Percentiles rank a stretch among this genome's conserved stretches.
These are phyloP conservation scores for Lepidium campestre DNA, from an alignment of 441 rosid genomes.

Conservation along the genomic window DNA sequence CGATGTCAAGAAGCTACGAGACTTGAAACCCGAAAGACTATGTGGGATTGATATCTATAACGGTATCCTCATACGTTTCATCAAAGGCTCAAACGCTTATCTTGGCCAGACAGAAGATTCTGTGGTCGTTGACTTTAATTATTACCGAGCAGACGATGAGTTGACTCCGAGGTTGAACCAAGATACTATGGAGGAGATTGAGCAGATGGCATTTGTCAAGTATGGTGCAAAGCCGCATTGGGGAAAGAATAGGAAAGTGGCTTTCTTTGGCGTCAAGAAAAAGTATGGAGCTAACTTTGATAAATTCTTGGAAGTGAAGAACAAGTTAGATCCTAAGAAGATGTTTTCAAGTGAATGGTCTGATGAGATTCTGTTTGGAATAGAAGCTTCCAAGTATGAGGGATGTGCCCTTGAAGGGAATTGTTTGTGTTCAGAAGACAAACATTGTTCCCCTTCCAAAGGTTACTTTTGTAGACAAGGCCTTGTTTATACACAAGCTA, in stretches of 20 bases:
- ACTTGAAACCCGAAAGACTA: constrained; percentile 44
- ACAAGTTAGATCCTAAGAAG: constrained; percentile 51
- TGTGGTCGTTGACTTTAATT: constrained; percentile 69
- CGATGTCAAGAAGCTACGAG: constrained; percentile 60
- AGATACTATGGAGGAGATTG: constrained; percentile 81
- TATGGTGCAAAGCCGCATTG: constrained; percentile 78
- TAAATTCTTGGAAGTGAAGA: constrained; percentile 53
- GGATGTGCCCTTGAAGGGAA: constrained; percentile 87
- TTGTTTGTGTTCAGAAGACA: constrained; percentile 75
- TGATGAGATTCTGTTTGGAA: constrained; percentile 49
- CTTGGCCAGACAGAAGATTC: constrained; percentile 82
- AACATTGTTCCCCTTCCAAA: constrained; percentile 57
- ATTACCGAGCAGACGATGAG: constrained; percentile 56
- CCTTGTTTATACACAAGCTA: constrained; percentile 56
- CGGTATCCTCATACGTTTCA: constrained; percentile 65
- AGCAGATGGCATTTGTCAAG: constrained; percentile 79
- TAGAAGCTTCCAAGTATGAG: constrained; percentile 34
- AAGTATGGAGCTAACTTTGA: constrained; percentile 41
- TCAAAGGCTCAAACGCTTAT: constrained; percentile 69
- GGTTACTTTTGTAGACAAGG: constrained; percentile 68
- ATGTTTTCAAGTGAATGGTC: constrained; percentile 77
- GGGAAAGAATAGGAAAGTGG: constrained; percentile 75
- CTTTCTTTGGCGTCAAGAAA: constrained; percentile 47
- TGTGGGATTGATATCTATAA: constrained; percentile 72
- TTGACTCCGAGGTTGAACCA: constrained; percentile 60